Evolutionary conservation across 371 early-diverging fungal species (phyloP).

Genomic region (Mortierella polycephala): DNA sequence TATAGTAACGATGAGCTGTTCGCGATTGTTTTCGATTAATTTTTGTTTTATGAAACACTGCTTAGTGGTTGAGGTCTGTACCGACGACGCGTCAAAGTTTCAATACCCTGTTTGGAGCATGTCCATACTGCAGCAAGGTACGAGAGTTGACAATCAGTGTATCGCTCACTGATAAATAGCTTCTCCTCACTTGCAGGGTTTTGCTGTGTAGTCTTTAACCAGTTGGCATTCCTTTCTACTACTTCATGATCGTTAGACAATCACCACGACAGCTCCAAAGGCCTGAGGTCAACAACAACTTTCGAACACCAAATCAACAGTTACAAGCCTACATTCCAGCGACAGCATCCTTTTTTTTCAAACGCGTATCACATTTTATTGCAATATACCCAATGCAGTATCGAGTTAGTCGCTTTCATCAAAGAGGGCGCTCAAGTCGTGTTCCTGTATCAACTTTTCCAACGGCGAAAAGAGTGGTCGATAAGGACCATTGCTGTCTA

Average conservation of each 20-base stretch:
- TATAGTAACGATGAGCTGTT: neutral
- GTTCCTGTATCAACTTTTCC: constrained; percentile 30
- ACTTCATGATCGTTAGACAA: constrained; percentile 18
- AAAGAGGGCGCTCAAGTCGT: constrained; percentile 31
- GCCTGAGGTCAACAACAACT: neutral
- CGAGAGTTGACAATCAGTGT: neutral
- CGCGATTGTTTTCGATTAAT: neutral
- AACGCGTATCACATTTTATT: neutral
- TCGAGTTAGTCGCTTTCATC: constrained; percentile 3
- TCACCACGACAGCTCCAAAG: constrained; percentile 40
- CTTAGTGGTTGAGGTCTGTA: constrained; percentile 63
- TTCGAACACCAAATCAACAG: neutral
- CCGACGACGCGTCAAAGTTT: constrained; percentile 66
- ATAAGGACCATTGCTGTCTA: constrained; percentile 36
- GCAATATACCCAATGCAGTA: neutral
- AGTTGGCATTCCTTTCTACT: neutral
- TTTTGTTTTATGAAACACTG: neutral
- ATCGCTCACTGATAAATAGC: too few species aligned
- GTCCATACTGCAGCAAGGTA: constrained; percentile 68
- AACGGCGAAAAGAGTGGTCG: constrained; percentile 62
- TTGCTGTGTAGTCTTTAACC: too few species aligned
- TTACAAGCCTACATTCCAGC: neutral
- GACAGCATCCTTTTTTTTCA: neutral
- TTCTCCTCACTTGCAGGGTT: too few species aligned
- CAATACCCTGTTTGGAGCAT: constrained; percentile 62